phyloP scores from a whole-genome alignment of 768 basidiomycete species.

The Sistotremastrum niveocremeum region DNA sequence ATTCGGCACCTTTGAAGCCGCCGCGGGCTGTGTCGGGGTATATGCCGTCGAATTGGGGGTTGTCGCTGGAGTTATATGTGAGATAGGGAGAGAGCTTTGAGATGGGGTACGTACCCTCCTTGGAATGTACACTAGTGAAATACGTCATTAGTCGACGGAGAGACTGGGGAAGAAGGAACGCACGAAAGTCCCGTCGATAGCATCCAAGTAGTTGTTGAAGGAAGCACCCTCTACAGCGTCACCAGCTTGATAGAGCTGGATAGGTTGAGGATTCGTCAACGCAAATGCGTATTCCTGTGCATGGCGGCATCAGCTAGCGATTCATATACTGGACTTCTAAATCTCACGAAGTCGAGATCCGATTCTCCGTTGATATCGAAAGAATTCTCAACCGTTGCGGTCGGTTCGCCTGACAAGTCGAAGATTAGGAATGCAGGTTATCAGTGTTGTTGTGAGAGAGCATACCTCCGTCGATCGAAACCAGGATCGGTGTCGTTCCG shows the following conservation, averaged over 20 bases:
- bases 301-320: too few relatives aligned
- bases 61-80: constrained; percentile 16
- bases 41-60: constrained; percentile 21
- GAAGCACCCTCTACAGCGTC: constrained; percentile 24
- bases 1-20: constrained; percentile 20
- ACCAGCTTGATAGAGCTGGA: constrained; percentile 29
- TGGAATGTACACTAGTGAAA: too few relatives aligned
- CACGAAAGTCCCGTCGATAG: constrained; percentile 24
- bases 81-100: not conserved
- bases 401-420: constrained; percentile 4
- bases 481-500: not conserved
- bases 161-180: not conserved
- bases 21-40: constrained; percentile 21
- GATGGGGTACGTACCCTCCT: not conserved
- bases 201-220: constrained; percentile 33
- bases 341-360: constrained; percentile 51
- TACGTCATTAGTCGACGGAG: not conserved
- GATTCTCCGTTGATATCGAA: constrained; percentile 51
- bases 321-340: too few relatives aligned
- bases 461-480: constrained; percentile 9
- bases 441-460: too few relatives aligned
- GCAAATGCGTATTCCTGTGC: constrained; percentile 42
- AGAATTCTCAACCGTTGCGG: constrained; percentile 24
- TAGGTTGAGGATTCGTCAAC: constrained; percentile 22
- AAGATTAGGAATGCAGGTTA: too few relatives aligned